Percentiles rank a stretch among this genome's conserved stretches.
Evolutionary conservation across 1,139 yeast species (phyloP).

Genomic region (Taiozyma onychis): DNA sequence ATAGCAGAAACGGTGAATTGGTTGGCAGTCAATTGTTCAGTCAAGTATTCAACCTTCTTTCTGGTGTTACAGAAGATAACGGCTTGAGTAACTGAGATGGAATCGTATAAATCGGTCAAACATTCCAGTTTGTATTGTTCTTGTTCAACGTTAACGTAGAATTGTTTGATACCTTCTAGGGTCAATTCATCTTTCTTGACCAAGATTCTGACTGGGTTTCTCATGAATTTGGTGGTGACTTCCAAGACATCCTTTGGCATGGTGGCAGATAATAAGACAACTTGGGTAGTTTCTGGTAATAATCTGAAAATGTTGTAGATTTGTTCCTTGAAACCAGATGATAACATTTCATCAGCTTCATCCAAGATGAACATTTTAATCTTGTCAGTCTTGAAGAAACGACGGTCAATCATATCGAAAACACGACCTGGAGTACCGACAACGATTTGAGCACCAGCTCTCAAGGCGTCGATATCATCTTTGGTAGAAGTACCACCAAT

Average conservation of each 20-base stretch:
- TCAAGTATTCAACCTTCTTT: slow-evolving; percentile 92
- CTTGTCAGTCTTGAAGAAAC: slow-evolving; percentile 82
- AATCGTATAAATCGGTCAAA: slow-evolving; percentile 93
- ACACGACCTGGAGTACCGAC: slow-evolving; percentile 99
- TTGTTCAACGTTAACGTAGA: slow-evolving; percentile 88
- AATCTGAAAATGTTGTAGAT: slow-evolving; percentile 94
- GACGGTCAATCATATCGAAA: slow-evolving; percentile 93
- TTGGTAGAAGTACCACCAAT: slow-evolving; percentile 95
- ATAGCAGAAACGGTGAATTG: slow-evolving; percentile 95
- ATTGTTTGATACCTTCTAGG: slow-evolving; percentile 97
- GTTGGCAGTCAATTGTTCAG: slow-evolving; percentile 78
- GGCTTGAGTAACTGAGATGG: slow-evolving; percentile 97
- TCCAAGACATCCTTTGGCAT: slow-evolving; percentile 97
- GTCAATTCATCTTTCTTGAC: slow-evolving; percentile 98
- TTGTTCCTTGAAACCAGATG: slow-evolving; percentile 96
- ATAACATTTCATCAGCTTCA: slow-evolving; percentile 99
- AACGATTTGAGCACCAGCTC: slow-evolving; percentile 90
- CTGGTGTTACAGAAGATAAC: slow-evolving; percentile 99
- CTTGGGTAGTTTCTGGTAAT: slow-evolving; percentile 93
- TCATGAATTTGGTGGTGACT: slow-evolving; percentile 95
- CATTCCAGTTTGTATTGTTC: slow-evolving; percentile 95
- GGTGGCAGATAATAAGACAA: slow-evolving; percentile 94
- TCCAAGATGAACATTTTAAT: slow-evolving; percentile 96
- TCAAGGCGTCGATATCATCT: slow-evolving; percentile 90
- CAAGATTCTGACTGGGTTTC: slow-evolving; percentile 93